Evolutionary conservation across 345 rosid genomes (phyloP).

Genomic region (Euphorbia pulcherrima): DNA sequence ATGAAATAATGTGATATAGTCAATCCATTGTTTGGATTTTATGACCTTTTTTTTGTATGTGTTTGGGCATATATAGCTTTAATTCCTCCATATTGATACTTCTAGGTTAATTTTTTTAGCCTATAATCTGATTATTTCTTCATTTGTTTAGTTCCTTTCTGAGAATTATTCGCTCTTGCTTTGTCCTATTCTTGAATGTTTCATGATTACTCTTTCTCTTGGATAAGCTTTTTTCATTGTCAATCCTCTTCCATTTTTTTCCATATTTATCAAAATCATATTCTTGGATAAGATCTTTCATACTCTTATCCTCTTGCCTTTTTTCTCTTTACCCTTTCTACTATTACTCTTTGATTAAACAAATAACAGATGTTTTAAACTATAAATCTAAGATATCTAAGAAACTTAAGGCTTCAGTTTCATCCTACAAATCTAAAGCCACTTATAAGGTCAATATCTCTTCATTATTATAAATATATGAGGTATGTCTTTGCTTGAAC

Average conservation of each 20-base stretch:
- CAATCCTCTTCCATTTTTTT: not conserved
- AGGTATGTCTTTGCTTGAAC: too few species aligned
- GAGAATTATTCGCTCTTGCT: not conserved
- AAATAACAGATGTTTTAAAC: too few species aligned
- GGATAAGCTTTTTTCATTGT: not conserved
- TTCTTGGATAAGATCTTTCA: not conserved
- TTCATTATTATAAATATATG: too few species aligned
- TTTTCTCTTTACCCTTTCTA: not conserved
- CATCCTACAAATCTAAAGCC: too few species aligned
- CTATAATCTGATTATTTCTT: not conserved
- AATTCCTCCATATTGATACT: not conserved
- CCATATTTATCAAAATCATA: not conserved
- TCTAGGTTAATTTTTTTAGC: not conserved
- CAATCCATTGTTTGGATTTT: not conserved
- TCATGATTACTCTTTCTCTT: slow-evolving; percentile 13
- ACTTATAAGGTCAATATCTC: too few species aligned
- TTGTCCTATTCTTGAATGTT: slow-evolving; percentile 9
- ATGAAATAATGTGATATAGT: not conserved
- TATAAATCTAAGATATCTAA: too few species aligned
- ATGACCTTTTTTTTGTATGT: not conserved
- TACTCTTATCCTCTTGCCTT: not conserved
- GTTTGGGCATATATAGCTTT: not conserved
- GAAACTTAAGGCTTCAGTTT: too few species aligned
- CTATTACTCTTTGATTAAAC: not conserved
- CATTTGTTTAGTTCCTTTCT: not conserved